Percentiles rank a stretch among this genome's conserved stretches.
These are phyloP conservation scores for Ceratobasidium sp. DNA, from an alignment of 1,284 basidiomycete species.

Conservation along the genomic window DNA sequence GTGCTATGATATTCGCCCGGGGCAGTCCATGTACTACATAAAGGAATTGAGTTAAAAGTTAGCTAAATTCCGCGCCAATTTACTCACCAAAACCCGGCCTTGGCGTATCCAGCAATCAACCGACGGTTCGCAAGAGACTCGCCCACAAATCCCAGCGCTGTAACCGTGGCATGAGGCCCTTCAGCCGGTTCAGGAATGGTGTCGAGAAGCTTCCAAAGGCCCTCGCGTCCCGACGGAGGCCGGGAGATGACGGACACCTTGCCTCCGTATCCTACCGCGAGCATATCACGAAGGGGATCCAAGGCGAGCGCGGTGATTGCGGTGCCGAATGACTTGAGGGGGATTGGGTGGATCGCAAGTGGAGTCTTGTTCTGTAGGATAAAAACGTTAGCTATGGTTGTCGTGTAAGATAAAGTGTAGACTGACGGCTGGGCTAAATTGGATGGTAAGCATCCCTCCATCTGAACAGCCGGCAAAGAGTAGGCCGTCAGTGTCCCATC, in stretches of 20 bases:
- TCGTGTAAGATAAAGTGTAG: not conserved
- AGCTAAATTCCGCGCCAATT: not conserved
- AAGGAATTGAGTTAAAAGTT: not conserved
- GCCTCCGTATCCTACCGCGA: not conserved
- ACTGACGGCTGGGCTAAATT: constrained; percentile 10
- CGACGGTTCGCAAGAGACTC: not conserved
- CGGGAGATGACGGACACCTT: not conserved
- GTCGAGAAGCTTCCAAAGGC: not conserved
- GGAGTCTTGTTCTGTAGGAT: constrained; percentile 6
- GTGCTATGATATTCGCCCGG: not conserved
- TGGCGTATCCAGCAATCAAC: not conserved
- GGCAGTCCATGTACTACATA: not conserved
- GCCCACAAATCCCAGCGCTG: constrained; percentile 8
- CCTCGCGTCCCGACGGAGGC: not conserved
- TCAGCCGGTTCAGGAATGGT: not conserved
- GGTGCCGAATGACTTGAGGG: constrained; percentile 1
- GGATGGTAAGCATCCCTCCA: not conserved
- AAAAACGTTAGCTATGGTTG: not conserved
- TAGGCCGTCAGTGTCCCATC: not conserved
- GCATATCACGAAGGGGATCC: constrained; percentile 3
- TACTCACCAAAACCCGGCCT: constrained; percentile 11
- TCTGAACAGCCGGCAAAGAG: not conserved
- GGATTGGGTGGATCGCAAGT: not conserved
- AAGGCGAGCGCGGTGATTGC: constrained; percentile 8
- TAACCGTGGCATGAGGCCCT: not conserved